These are phyloP conservation scores for Tetracladium setigerum DNA, from an alignment of 495 filamentous ascomycete species.

Conservation along the genomic window DNA sequence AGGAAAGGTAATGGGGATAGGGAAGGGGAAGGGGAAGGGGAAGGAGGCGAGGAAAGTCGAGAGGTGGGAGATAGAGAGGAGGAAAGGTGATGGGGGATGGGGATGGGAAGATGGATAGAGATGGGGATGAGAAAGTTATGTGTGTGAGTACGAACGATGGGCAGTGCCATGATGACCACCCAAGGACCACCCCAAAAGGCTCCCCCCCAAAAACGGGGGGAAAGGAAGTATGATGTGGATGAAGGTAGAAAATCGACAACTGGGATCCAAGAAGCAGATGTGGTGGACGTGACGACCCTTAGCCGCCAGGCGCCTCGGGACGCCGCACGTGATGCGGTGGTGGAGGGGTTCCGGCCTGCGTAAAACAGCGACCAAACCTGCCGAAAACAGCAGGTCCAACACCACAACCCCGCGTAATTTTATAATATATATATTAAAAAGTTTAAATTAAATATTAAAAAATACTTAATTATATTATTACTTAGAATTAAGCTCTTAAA, in stretches of 20 bases:
- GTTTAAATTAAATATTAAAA: too few relatives aligned
- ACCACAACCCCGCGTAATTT: background rate
- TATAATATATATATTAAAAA: conserved; percentile 2
- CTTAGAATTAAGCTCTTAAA: too few relatives aligned
- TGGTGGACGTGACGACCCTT: background rate
- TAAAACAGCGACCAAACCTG: conserved; percentile 6
- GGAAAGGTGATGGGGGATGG: background rate
- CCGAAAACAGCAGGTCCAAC: conserved; percentile 5
- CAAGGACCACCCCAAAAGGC: background rate
- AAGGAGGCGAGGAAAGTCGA: background rate
- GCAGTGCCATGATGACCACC: conserved; percentile 1
- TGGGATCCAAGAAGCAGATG: background rate
- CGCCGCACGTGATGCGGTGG: background rate
- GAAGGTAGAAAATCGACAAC: background rate
- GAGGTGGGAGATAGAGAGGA: background rate
- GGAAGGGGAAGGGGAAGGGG: background rate
- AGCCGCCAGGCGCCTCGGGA: background rate
- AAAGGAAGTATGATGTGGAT: too few relatives aligned
- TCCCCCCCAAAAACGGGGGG: background rate
- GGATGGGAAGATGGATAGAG: too few relatives aligned
- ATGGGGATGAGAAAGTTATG: conserved; percentile 2
- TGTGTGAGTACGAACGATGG: background rate
- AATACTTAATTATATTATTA: too few relatives aligned
- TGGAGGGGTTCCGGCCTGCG: conserved; percentile 2
- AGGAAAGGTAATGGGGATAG: background rate